Evolutionary conservation across 805 yeast genomes (phyloP).

Genomic region (Saturnispora gosingensis): DNA sequence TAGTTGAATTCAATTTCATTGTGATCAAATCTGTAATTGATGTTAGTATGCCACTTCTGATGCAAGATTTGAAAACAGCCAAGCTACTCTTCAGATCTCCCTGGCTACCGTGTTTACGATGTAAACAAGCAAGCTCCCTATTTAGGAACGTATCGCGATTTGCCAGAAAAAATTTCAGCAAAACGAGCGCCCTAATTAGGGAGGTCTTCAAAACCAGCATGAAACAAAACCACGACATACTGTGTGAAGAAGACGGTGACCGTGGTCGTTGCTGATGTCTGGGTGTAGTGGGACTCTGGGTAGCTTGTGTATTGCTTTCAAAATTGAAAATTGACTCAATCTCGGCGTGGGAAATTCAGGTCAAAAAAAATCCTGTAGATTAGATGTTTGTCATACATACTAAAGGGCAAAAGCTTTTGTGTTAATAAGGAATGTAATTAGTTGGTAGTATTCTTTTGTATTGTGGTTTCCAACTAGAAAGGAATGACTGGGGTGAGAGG

Average conservation of each 20-base stretch:
- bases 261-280: too few relatives aligned
- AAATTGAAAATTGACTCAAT: too few relatives aligned
- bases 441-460: not conserved
- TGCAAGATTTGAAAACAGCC: not conserved
- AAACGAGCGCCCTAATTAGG: not conserved
- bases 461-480: slow-evolving; percentile 1
- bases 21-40: not conserved
- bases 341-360: not conserved
- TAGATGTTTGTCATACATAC: not conserved
- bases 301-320: not conserved
- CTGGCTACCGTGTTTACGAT: not conserved
- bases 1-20: slow-evolving; percentile 21
- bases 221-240: not conserved
- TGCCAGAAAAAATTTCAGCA: not conserved
- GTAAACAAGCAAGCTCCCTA: not conserved
- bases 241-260: not conserved
- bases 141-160: not conserved
- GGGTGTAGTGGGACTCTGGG: too few relatives aligned
- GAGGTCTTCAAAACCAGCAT: not conserved
- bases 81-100: not conserved
- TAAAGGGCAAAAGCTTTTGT: not conserved
- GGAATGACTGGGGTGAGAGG: slow-evolving; percentile 16
- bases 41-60: not conserved
- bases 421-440: not conserved
- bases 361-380: not conserved